Evolutionary conservation across 2,329 filamentous ascomycete genomes (phyloP).

Genomic region (Ceratocystiopsis brevicomis): DNA sequence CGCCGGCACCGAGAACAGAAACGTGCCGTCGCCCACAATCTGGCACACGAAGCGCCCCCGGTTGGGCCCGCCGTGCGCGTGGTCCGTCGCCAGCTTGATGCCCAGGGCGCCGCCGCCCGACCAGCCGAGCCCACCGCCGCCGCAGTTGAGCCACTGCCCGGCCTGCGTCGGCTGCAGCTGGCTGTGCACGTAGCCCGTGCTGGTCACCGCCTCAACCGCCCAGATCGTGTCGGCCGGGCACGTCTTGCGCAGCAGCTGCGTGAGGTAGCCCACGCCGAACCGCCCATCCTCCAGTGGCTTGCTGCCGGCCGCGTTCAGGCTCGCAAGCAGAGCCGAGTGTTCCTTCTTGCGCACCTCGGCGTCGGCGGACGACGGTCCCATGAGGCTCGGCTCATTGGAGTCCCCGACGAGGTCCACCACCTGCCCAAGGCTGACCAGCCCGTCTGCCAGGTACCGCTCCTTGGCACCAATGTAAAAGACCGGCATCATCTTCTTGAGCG

Average conservation of each 20-base stretch:
- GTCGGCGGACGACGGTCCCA: conserved; percentile 27
- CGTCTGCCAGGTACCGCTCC: conserved; percentile 48
- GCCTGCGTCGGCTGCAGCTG: conserved; percentile 42
- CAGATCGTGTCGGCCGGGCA: conserved; percentile 41
- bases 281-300: conserved; percentile 41
- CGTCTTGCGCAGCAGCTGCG: conserved; percentile 16
- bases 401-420: conserved; percentile 28
- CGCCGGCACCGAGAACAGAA: conserved; percentile 28
- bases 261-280: conserved; percentile 34
- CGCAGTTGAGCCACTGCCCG: conserved; percentile 33
- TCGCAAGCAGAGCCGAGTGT: conserved; percentile 38
- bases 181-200: conserved; percentile 45
- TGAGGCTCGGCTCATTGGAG: conserved; percentile 28
- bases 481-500: conserved; percentile 53
- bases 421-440: conserved; percentile 46
- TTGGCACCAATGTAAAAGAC: conserved; percentile 51
- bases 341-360: conserved; percentile 7
- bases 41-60: conserved; percentile 29
- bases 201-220: conserved; percentile 57
- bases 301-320: conserved; percentile 33
- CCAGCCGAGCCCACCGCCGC: conserved; percentile 33
- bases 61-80: conserved; percentile 18
- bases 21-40: conserved; percentile 30
- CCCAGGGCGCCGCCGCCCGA: conserved; percentile 31
- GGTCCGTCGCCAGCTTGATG: conserved; percentile 27